Evolutionary conservation across 2,329 filamentous ascomycete genomes (phyloP).

Genomic region (Arthrobotrys megalospora): DNA sequence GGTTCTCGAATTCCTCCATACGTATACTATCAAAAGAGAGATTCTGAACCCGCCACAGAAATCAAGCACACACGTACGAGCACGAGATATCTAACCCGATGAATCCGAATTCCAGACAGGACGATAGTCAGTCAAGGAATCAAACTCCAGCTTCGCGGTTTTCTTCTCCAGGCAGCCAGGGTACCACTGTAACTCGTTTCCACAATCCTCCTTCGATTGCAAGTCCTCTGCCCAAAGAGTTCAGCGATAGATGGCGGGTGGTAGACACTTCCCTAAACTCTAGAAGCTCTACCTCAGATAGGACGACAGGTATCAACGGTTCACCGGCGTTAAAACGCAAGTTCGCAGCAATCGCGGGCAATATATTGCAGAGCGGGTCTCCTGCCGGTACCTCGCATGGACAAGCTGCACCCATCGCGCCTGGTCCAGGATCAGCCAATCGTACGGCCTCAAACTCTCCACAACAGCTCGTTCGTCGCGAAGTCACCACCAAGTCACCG

Average conservation of each 20-base stretch:
- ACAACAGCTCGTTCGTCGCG: slow-evolving; percentile 8
- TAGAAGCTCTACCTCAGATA: background rate
- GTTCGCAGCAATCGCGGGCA: slow-evolving; percentile 23
- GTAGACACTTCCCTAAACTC: slow-evolving; percentile 9
- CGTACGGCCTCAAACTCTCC: background rate
- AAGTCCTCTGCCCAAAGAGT: slow-evolving; percentile 22
- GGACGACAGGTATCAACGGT: slow-evolving; percentile 22
- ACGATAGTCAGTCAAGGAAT: background rate
- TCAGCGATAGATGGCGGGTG: slow-evolving; percentile 43
- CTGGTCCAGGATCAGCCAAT: slow-evolving; percentile 10
- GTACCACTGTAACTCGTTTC: background rate
- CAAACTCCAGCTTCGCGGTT: background rate
- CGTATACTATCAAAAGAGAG: background rate
- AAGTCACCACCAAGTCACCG: slow-evolving; percentile 1
- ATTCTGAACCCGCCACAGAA: background rate
- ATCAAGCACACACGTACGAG: no score
- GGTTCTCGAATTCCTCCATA: slow-evolving; percentile 4
- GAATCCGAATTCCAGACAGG: background rate
- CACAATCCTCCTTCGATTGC: slow-evolving; percentile 1
- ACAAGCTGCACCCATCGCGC: slow-evolving; percentile 8
- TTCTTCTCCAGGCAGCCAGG: background rate
- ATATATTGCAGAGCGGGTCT: background rate
- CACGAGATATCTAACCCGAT: background rate
- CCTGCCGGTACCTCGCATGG: slow-evolving; percentile 13
- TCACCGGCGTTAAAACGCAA: slow-evolving; percentile 38